Evolutionary conservation across 305 asterid genomes (phyloP).

Genomic region (Withania somnifera): DNA sequence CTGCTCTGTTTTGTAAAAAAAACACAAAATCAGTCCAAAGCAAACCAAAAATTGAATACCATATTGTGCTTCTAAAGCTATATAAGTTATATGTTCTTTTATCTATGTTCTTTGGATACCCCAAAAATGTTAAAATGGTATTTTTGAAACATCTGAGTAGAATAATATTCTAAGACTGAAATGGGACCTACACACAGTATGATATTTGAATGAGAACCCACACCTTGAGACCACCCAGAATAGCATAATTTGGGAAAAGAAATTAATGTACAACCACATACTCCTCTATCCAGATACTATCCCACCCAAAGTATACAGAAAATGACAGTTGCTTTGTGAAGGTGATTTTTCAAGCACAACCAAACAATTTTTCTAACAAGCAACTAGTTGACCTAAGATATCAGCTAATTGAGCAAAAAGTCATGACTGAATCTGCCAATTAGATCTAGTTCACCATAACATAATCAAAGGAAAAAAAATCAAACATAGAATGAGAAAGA

Average conservation of each 20-base stretch:
- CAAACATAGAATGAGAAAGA: neutral
- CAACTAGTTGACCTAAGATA: neutral
- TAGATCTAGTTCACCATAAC: neutral
- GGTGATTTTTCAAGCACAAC: conserved; percentile 9
- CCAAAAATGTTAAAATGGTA: neutral
- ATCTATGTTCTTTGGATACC: neutral
- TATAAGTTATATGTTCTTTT: neutral
- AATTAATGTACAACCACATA: conserved; percentile 35
- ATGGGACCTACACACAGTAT: neutral
- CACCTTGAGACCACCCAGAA: neutral
- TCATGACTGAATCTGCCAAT: neutral
- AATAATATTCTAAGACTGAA: neutral
- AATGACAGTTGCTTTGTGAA: conserved; percentile 8
- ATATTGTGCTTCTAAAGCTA: neutral
- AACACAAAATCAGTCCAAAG: neutral
- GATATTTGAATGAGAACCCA: neutral
- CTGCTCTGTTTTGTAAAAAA: conserved; percentile 54
- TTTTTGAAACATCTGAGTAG: neutral
- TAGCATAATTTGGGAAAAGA: neutral
- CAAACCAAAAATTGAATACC: neutral
- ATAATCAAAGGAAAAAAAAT: neutral
- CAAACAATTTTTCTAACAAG: conserved; percentile 1
- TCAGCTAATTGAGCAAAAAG: neutral
- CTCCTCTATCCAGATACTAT: conserved; percentile 22
- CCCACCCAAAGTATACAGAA: conserved; percentile 6